Evolutionary conservation across 768 basidiomycete species (phyloP).

Genomic region (Candolleomyces efflorescens): DNA sequence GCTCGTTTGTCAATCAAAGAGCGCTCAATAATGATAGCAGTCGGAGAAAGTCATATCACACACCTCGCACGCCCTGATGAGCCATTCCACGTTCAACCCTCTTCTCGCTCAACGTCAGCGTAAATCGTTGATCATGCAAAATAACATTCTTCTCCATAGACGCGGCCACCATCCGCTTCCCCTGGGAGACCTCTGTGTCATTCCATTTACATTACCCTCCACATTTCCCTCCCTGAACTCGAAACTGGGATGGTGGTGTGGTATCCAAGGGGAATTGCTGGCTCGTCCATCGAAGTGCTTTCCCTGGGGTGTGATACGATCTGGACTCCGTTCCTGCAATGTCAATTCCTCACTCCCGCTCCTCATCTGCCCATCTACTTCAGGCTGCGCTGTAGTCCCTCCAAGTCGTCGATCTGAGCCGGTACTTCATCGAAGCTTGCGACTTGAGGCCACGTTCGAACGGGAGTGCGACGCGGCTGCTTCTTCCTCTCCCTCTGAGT

Average conservation of each 20-base stretch:
- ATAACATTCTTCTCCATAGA: neutral
- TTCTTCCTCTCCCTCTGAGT: too few relatives aligned
- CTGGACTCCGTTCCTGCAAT: neutral
- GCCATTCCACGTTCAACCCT: neutral
- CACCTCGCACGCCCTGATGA: neutral
- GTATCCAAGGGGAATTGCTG: neutral
- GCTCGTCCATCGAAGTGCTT: neutral
- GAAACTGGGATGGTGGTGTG: neutral
- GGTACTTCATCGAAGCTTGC: too few relatives aligned
- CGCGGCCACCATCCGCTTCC: neutral
- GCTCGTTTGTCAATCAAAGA: neutral
- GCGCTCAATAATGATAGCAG: neutral
- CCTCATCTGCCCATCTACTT: too few relatives aligned
- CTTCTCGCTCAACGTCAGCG: neutral
- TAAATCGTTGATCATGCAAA: neutral
- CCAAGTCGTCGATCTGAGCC: too few relatives aligned
- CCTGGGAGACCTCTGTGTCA: neutral
- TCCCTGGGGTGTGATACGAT: neutral
- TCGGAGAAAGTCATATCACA: neutral
- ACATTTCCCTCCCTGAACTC: neutral
- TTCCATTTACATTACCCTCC: slow-evolving; percentile 1
- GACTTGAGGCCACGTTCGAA: too few relatives aligned
- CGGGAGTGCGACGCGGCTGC: too few relatives aligned
- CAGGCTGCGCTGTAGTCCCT: too few relatives aligned
- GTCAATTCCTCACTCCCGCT: too few relatives aligned